These are phyloP conservation scores for Draba incana DNA, from an alignment of 345 rosid species.

Conservation along the genomic window DNA sequence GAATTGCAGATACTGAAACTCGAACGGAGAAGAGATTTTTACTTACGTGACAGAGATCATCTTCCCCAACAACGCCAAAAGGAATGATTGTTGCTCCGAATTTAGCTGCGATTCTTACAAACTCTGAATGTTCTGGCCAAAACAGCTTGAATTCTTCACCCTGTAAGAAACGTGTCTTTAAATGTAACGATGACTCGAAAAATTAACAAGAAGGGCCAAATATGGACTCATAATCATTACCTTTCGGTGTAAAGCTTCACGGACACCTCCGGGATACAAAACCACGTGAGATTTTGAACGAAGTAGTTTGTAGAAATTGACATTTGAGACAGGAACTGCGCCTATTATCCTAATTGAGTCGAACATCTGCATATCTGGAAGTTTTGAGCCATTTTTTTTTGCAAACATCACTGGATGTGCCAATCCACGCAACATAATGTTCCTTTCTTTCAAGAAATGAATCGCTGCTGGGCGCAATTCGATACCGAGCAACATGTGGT, in stretches of 20 bases:
- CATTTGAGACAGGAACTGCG: slow-evolving; percentile 66
- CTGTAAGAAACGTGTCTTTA: slow-evolving; percentile 39
- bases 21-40: slow-evolving; percentile 23
- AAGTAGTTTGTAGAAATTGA: slow-evolving; percentile 62
- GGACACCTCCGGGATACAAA: slow-evolving; percentile 75
- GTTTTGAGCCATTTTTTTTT: slow-evolving; percentile 43
- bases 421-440: slow-evolving; percentile 64
- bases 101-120: slow-evolving; percentile 71
- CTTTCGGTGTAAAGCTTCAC: slow-evolving; percentile 77
- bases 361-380: slow-evolving; percentile 43
- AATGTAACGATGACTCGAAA: background rate
- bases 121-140: slow-evolving; percentile 78
- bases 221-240: slow-evolving; percentile 36
- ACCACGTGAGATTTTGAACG: slow-evolving; percentile 65
- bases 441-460: slow-evolving; percentile 54
- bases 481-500: slow-evolving; percentile 73
- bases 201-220: slow-evolving; percentile 25
- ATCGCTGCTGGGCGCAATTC: slow-evolving; percentile 53
- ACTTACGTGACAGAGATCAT: slow-evolving; percentile 65
- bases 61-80: slow-evolving; percentile 76
- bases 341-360: slow-evolving; percentile 59
- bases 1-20: background rate
- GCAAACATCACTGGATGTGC: slow-evolving; percentile 66
- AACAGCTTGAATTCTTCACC: slow-evolving; percentile 75
- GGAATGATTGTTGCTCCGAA: slow-evolving; percentile 83